Percentiles rank a stretch among this genome's conserved stretches.
Conservation (phyloP, 129 eudicot species). For the Saussurea involucrata region DNA sequence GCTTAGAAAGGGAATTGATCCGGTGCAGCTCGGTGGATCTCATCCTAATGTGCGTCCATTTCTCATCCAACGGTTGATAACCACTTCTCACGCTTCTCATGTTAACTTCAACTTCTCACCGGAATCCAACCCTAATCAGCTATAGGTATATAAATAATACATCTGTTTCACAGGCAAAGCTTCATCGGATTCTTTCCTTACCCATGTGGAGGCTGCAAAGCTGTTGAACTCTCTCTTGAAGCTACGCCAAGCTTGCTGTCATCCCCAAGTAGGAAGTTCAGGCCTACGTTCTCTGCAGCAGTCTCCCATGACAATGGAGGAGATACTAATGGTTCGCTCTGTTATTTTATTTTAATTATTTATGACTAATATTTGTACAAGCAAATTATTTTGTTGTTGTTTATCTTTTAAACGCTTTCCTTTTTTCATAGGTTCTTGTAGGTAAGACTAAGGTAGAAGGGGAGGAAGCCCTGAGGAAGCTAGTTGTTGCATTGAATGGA, state of each 20-base stretch:
- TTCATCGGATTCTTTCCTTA: conserved; percentile 53
- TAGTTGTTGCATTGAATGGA: conserved; percentile 81
- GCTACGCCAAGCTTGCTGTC: conserved; percentile 98
- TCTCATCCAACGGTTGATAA: no score
- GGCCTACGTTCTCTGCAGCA: conserved; percentile 87
- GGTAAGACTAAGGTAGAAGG: conserved; percentile 96
- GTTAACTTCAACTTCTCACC: no score
- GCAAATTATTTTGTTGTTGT: conserved; percentile 1
- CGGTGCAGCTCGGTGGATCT: no score
- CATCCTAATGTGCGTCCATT: no score
- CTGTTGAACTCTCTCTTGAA: conserved; percentile 87
- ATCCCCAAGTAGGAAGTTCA: conserved; percentile 98
- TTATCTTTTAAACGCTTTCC: conserved; percentile 13
- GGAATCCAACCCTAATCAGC: no score
- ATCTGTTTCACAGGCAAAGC: conserved; percentile 39
- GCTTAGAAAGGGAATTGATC: no score
- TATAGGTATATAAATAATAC: conserved; percentile 8
- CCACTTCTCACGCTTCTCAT: no score
- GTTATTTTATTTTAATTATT: not conserved
- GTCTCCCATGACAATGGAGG: conserved; percentile 99
- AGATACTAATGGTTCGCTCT: conserved; percentile 64
- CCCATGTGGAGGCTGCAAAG: conserved; percentile 84
- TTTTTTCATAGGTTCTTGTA: conserved; percentile 63
- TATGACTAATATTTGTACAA: not conserved
- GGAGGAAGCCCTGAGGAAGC: conserved; percentile 85